Evolutionary conservation across 1,284 basidiomycete genomes (phyloP).

Genomic region (Gymnopus androsaceus): DNA sequence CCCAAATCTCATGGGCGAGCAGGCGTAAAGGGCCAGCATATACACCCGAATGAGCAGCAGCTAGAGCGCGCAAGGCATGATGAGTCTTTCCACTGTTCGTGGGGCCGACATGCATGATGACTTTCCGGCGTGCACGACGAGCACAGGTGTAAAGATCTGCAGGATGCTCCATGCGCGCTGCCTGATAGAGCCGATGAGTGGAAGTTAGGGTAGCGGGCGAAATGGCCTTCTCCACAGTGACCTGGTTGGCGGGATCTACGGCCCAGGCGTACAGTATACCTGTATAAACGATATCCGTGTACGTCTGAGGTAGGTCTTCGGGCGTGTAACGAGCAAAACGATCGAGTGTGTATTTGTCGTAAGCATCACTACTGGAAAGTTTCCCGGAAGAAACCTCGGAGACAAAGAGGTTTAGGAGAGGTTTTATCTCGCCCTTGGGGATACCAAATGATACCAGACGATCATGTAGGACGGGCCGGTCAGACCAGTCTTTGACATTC

Average conservation of each 20-base stretch:
- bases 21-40: constrained; percentile 93
- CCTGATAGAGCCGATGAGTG: constrained; percentile 41
- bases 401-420: constrained; percentile 39
- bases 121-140: constrained; percentile 61
- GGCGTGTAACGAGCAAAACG: constrained; percentile 32
- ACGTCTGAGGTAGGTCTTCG: constrained; percentile 13
- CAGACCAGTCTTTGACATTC: constrained; percentile 33
- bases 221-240: constrained; percentile 27
- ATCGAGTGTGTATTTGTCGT: constrained; percentile 38
- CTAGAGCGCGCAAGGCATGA: constrained; percentile 86
- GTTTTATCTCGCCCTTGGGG: constrained; percentile 31
- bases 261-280: constrained; percentile 56
- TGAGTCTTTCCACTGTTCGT: constrained; percentile 99
- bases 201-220: constrained; percentile 31
- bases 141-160: constrained; percentile 42
- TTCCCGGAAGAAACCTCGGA: constrained; percentile 32
- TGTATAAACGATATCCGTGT: constrained; percentile 36
- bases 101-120: constrained; percentile 96
- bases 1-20: constrained; percentile 95
- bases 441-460: constrained; percentile 50
- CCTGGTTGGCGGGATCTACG: constrained; percentile 30
- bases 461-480: constrained; percentile 20
- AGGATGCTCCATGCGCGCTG: constrained; percentile 42
- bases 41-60: constrained; percentile 71
- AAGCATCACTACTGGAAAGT: constrained; percentile 33